Base-by-base conservation (phyloP, 78 protist species). In the Emiliania huxleyi region DNA sequence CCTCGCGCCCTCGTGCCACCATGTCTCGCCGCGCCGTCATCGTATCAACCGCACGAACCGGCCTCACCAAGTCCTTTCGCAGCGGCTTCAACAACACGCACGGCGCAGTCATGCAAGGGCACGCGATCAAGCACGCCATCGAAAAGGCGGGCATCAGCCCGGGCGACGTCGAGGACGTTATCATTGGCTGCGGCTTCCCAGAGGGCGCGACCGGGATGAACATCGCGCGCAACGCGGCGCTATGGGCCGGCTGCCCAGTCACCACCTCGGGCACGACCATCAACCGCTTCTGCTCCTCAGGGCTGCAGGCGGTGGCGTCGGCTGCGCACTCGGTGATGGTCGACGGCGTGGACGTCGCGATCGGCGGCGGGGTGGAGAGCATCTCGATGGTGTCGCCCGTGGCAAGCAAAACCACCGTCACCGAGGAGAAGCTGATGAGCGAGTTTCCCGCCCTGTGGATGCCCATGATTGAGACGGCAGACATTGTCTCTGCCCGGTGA, bases 401-500 rank as follows among this genome's bases (percentile, higher is more conserved):
- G 55, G 23, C 35, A 0, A 22, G 6, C 83, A 73, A 73, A 22
- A 19, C 33, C 43, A 19, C 23, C 43, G 44, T 25, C 18, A 1
- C 0, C 45, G 85, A 69, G 43, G 8, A 2, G 46, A 6, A 0
- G 43, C 69, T 56, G 37, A 2, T 79, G n/a, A 18, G 1, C 42
- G 21, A 35, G 75, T 4, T 8, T 46, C 44, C 44, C 26, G 91
- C 55, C 3, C 90, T 77, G 40, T 71, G 94, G 94, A 92, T 92
- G 91, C 87, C 84, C 56, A 92, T 92, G 94, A 62, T 81, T 6
- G 79, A 62, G 55, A 85, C 94, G 33, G 94, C 91, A 8, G 94
- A 92, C 52, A 26, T 48, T 44, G 71, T 81, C 33, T 69, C 91
- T 15, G 23, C 0, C 2, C 87, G n/a, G n/a, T n/a, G n/a, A n/a